phyloP scores from a whole-genome alignment of 2,329 filamentous ascomycete genomes.

The Talaromyces sp. region DNA sequence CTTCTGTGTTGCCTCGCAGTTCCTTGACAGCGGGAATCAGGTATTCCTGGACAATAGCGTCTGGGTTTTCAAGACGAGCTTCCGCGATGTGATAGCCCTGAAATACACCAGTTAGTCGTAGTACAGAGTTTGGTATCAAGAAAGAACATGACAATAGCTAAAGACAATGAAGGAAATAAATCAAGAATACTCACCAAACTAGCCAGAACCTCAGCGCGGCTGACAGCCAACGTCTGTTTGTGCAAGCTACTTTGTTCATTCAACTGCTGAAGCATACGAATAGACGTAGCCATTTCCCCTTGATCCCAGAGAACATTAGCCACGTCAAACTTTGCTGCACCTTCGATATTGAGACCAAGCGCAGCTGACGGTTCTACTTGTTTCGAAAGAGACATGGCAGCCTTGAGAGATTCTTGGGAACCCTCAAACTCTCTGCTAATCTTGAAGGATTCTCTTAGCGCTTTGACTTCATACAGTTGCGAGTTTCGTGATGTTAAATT shows the following conservation, averaged over 20 bases:
- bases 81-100: conserved; percentile 81
- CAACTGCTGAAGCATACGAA: conserved; percentile 77
- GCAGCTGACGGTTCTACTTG: conserved; percentile 65
- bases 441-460: conserved; percentile 68
- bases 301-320: conserved; percentile 92
- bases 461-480: conserved; percentile 67
- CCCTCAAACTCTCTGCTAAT: conserved; percentile 76
- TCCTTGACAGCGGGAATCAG: conserved; percentile 78
- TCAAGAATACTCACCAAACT: conserved; percentile 57
- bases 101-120: not conserved
- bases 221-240: conserved; percentile 66
- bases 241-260: conserved; percentile 57
- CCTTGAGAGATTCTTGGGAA: conserved; percentile 79
- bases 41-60: conserved; percentile 82
- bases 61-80: conserved; percentile 83
- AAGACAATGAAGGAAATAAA: not conserved
- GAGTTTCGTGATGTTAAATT: conserved; percentile 59
- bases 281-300: conserved; percentile 82
- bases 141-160: not conserved
- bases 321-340: conserved; percentile 71
- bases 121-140: not conserved
- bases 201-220: conserved; percentile 72
- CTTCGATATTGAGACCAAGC: conserved; percentile 71
- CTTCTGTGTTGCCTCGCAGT: conserved; percentile 62
- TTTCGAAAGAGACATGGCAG: conserved; percentile 75